Conservation (phyloP, 805 yeast genomes). For the Cyberlindnera euphorbiae region DNA sequence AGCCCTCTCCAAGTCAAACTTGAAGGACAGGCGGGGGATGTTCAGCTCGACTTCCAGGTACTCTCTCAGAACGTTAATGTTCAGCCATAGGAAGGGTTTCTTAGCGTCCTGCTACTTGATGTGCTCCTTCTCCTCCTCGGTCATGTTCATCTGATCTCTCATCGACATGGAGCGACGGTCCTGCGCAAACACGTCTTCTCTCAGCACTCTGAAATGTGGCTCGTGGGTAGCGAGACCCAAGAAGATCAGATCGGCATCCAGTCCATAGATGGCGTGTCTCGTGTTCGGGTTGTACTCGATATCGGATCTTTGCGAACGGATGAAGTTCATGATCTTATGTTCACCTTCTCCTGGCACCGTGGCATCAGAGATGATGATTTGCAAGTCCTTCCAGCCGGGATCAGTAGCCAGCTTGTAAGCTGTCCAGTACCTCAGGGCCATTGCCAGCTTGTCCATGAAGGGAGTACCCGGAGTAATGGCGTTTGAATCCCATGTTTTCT, state of each 20-base stretch:
- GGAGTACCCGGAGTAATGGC: conserved; percentile 96
- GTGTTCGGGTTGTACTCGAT: conserved; percentile 90
- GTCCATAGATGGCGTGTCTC: conserved; percentile 92
- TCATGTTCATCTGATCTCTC: conserved; percentile 50
- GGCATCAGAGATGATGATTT: conserved; percentile 82
- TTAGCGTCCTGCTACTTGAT: conserved; percentile 34
- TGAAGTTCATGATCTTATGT: conserved; percentile 94
- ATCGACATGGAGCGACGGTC: conserved; percentile 35
- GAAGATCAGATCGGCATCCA: conserved; percentile 97
- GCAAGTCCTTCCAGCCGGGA: conserved; percentile 75
- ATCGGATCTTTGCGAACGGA: conserved; percentile 83
- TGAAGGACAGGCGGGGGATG: conserved; percentile 63
- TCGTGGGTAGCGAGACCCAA: conserved; percentile 96
- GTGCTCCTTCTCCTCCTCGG: conserved; percentile 48
- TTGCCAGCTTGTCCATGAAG: conserved; percentile 86
- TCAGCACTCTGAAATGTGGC: conserved; percentile 87
- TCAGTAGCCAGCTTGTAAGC: conserved; percentile 85
- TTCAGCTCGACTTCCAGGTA: conserved; percentile 78
- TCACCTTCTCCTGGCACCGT: conserved; percentile 99
- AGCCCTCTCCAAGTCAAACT: conserved; percentile 89
- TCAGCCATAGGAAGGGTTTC: conserved; percentile 93
- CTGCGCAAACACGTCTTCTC: conserved; percentile 96
- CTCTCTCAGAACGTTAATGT: conserved; percentile 81
- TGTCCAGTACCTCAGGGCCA: conserved; percentile 78
- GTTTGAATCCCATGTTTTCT: conserved; percentile 83